Base-by-base conservation (phyloP, 331 rosid genomes). In the Malus hybrid region DNA sequence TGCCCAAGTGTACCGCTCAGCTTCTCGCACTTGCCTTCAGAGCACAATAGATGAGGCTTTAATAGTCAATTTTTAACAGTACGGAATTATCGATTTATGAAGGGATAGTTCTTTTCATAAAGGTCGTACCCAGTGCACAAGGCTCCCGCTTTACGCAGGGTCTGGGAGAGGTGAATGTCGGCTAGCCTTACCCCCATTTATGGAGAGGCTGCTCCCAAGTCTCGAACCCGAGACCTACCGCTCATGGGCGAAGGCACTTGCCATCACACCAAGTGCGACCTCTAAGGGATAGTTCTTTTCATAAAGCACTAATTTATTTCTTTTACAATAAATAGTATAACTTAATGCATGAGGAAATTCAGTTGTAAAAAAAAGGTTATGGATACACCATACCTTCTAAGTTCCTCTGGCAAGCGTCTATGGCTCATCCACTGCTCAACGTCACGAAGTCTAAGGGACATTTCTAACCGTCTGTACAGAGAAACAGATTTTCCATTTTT, bases 401-500 rank as follows among this genome's bases (percentile, higher is more conserved):
- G 77, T n/a, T 80, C 81, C 18, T 84, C 85, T 8, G 97, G 93
- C 75, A 93, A 86, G 63, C 89, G 92, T 34, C 96, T 91, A 61
- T 91, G 96, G 27, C 86, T 86, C 98, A 91, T 93, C 98, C 98
- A 93, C 76, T 80, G 92, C 83, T 93, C 97, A 61, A 89, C 92
- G 60, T 91, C 98, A 16, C 96, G 93, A 13, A 87, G 84, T 76
- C 97, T 80, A 32, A 85, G 87, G 46, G 89, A 87, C 97, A 83
- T 89, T 83, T 93, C 96, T 72, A 88, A 77, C 86, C 87, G 91
- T 86, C 98, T 93, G 75, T 5, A 71, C 63, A 32, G 69, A 18
- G 52, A 29, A 42, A 52, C 42, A 69, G 34, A 65, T 5, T 31
- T 28, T 19, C 29, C 9, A 19, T 52, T 32, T 6, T 29, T 57